A percentile compares a stretch with the other conserved stretches of the same genome.
Conservation (phyloP, 2,329 filamentous ascomycete species). For the Ceratocystis destructans region DNA sequence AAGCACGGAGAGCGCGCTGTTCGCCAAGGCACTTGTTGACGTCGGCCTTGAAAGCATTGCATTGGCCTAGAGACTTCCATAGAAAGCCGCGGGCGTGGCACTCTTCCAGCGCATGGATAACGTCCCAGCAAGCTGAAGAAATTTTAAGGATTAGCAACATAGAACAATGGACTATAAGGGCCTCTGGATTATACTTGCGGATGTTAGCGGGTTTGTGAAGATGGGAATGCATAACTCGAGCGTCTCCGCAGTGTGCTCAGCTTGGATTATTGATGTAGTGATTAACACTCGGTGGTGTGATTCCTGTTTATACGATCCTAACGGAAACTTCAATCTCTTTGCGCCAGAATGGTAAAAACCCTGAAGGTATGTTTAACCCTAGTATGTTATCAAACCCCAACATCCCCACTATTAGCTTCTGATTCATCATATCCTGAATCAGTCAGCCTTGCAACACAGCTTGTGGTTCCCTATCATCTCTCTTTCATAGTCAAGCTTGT, state of each 20-base stretch:
- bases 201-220: conserved; percentile 66
- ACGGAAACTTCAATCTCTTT: background rate
- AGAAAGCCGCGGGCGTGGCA: conserved; percentile 88
- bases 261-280: background rate
- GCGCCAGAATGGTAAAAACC: background rate
- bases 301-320: background rate
- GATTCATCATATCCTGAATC: background rate
- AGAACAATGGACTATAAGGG: background rate
- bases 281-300: background rate
- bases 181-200: conserved; percentile 13
- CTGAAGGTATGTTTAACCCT: background rate
- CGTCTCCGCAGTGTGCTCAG: background rate
- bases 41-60: conserved; percentile 70
- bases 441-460: background rate
- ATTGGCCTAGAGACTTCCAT: conserved; percentile 80
- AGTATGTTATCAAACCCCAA: background rate
- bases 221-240: conserved; percentile 78
- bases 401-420: conserved; percentile 6
- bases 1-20: conserved; percentile 66
- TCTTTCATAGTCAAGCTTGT: background rate
- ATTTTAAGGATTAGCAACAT: conserved; percentile 4
- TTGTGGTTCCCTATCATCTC: background rate
- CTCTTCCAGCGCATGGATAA: conserved; percentile 88
- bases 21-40: conserved; percentile 75
- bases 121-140: conserved; percentile 69